Evolutionary conservation across 768 basidiomycete species (phyloP).

Genomic region (Gymnopilus dilepis): DNA sequence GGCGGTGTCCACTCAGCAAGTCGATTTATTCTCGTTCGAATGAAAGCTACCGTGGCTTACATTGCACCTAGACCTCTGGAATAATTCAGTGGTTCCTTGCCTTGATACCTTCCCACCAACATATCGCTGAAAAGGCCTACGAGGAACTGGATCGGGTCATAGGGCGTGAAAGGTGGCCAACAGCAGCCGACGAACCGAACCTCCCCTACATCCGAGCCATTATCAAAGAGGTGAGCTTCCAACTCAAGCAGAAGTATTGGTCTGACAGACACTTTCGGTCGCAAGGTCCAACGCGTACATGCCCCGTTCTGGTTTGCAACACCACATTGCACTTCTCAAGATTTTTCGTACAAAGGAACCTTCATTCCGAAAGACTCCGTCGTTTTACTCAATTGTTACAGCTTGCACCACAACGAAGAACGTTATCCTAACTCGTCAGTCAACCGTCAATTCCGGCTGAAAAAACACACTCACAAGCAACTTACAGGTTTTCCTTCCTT

Average conservation of each 20-base stretch:
- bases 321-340: conserved; percentile 41
- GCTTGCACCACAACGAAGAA: conserved; percentile 36
- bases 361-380: conserved; percentile 45
- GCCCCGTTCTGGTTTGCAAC: conserved; percentile 44
- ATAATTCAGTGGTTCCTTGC: conserved; percentile 43
- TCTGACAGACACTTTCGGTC: conserved; percentile 21
- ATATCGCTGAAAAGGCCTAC: conserved; percentile 22
- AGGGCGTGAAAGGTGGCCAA: conserved; percentile 26
- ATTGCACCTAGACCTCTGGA: conserved; percentile 30
- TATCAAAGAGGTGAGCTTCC: conserved; percentile 27
- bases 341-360: conserved; percentile 44
- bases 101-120: conserved; percentile 30
- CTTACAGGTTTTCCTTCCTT: conserved; percentile 20
- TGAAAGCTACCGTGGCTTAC: not conserved
- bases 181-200: conserved; percentile 20
- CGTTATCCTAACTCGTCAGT: conserved; percentile 41
- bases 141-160: conserved; percentile 33
- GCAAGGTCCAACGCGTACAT: conserved; percentile 40
- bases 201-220: conserved; percentile 30
- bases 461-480: not conserved
- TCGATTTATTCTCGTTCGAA: not conserved
- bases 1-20: conserved; percentile 49
- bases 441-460: conserved; percentile 21
- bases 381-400: conserved; percentile 44
- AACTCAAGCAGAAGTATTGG: not conserved